Evolutionary conservation across 306 rosid genomes (phyloP).

Genomic region (Cicer judaicum): DNA sequence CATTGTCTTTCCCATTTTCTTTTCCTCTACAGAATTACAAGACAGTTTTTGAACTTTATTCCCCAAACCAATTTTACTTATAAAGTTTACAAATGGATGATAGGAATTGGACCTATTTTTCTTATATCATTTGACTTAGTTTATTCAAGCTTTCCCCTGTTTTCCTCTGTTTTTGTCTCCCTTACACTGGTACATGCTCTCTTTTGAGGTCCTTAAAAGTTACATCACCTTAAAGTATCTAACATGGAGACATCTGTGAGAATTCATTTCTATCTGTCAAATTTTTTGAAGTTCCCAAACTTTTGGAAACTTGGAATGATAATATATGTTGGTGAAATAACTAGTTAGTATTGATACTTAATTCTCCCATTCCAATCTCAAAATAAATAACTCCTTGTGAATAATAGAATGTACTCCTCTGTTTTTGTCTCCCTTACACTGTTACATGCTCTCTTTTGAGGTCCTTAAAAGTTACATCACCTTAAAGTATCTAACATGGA

Average conservation of each 20-base stretch:
- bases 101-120: constrained; percentile 25
- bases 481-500: constrained; percentile 31
- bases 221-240: constrained; percentile 42
- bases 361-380: neutral
- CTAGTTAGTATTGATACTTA: constrained; percentile 25
- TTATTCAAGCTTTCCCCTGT: constrained; percentile 38
- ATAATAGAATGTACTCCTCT: neutral
- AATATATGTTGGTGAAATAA: constrained; percentile 37
- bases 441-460: constrained; percentile 31
- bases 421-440: constrained; percentile 47
- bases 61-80: constrained; percentile 18
- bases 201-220: constrained; percentile 35
- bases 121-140: constrained; percentile 41
- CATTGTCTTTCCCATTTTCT: constrained; percentile 21
- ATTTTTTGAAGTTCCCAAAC: constrained; percentile 43
- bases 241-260: neutral
- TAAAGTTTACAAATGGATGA: constrained; percentile 44
- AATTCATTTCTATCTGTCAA: constrained; percentile 44
- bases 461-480: constrained; percentile 40
- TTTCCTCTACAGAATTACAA: constrained; percentile 25
- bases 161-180: constrained; percentile 52
- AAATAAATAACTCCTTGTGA: constrained; percentile 29
- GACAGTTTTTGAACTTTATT: constrained; percentile 7
- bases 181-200: constrained; percentile 26
- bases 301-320: constrained; percentile 46